Percentiles rank a stretch among this genome's conserved stretches.
Evolutionary conservation across 2,329 filamentous ascomycete genomes (phyloP).

Genomic region (Thyridium curvatum): DNA sequence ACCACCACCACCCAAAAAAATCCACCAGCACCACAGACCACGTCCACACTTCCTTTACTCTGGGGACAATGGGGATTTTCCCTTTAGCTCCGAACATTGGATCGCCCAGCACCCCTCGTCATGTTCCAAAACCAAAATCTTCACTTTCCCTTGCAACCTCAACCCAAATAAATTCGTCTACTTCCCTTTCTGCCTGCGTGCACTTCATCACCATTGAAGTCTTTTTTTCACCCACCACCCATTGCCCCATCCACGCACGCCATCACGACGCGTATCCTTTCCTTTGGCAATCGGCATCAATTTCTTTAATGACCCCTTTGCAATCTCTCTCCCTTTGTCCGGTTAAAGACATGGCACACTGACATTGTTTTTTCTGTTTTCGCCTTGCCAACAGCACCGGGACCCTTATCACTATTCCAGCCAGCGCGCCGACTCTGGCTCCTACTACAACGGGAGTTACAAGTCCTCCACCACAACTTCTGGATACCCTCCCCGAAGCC

Average conservation of each 20-base stretch:
- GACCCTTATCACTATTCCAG: conserved; percentile 44
- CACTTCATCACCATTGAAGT: conserved; percentile 4
- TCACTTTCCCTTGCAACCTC: conserved; percentile 3
- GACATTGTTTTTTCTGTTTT: conserved; percentile 1
- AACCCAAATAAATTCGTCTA: conserved; percentile 1
- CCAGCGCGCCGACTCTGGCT: conserved; percentile 31
- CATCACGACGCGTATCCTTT: not conserved
- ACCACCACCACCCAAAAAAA: conserved; percentile 5
- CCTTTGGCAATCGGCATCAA: conserved; percentile 7
- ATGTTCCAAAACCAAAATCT: too few species aligned
- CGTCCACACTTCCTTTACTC: conserved; percentile 12
- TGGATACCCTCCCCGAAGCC: conserved; percentile 41
- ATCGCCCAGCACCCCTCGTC: conserved; percentile 1
- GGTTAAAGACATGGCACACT: too few species aligned
- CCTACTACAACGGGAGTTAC: conserved; percentile 44
- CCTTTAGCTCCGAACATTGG: conserved; percentile 8
- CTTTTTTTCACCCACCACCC: conserved; percentile 5
- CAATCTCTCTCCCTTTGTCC: too few species aligned
- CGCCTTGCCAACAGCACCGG: conserved; percentile 32
- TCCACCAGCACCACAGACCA: conserved; percentile 4
- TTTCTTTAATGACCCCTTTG: too few species aligned
- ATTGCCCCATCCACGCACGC: too few species aligned
- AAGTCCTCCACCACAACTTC: conserved; percentile 40
- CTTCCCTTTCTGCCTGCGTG: conserved; percentile 1
- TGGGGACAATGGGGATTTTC: conserved; percentile 4